Evolutionary conservation across 2,329 filamentous ascomycete species (phyloP).

Genomic region (Aureobasidium sp.): DNA sequence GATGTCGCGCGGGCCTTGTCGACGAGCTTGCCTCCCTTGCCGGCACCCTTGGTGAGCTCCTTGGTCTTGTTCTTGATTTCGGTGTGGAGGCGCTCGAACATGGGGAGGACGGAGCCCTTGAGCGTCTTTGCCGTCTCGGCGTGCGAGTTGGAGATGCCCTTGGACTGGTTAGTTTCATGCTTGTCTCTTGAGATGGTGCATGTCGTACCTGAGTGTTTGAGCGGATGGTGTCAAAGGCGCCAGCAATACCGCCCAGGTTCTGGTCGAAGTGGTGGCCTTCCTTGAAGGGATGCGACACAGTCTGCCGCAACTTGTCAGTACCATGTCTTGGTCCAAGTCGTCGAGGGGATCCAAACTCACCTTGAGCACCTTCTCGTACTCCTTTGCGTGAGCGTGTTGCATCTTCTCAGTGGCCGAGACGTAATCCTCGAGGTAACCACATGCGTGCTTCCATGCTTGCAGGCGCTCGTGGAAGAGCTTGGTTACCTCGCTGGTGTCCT

Average conservation of each 20-base stretch:
- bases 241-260: slow-evolving; percentile 73
- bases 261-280: slow-evolving; percentile 93
- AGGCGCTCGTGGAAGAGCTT: slow-evolving; percentile 75
- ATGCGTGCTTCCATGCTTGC: slow-evolving; percentile 92
- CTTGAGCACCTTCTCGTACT: slow-evolving; percentile 93
- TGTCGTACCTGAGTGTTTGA: slow-evolving; percentile 58
- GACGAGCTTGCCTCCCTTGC: slow-evolving; percentile 80
- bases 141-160: slow-evolving; percentile 82
- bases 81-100: slow-evolving; percentile 82
- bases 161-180: background rate
- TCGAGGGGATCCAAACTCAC: slow-evolving; percentile 29
- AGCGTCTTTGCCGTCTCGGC: slow-evolving; percentile 85
- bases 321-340: background rate
- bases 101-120: slow-evolving; percentile 75
- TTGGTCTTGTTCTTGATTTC: slow-evolving; percentile 97
- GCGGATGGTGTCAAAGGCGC: slow-evolving; percentile 89
- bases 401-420: slow-evolving; percentile 76
- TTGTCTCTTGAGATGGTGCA: slow-evolving; percentile 1
- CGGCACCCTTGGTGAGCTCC: slow-evolving; percentile 71
- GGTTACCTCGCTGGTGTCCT: slow-evolving; percentile 34
- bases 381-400: slow-evolving; percentile 76
- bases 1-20: slow-evolving; percentile 78
- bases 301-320: slow-evolving; percentile 40
- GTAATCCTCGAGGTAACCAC: slow-evolving; percentile 86
- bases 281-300: slow-evolving; percentile 73